phyloP scores from a whole-genome alignment of 1,139 yeast genomes.

The Candida sp. region DNA sequence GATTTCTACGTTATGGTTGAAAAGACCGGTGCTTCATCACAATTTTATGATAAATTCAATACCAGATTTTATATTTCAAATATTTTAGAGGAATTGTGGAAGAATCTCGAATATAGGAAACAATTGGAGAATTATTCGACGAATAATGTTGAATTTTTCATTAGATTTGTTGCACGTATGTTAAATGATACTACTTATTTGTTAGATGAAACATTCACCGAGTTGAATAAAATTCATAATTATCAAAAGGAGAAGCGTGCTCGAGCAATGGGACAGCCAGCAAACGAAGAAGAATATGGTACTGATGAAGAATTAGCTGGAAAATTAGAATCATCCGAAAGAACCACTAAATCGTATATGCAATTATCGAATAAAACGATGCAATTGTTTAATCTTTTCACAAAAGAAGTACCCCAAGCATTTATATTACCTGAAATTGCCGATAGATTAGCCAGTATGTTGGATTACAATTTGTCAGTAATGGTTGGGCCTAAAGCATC shows the following conservation, averaged over 20 bases:
- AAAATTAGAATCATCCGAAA: conserved; percentile 61
- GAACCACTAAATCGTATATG: conserved; percentile 78
- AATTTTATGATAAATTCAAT: conserved; percentile 94
- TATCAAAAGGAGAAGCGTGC: conserved; percentile 56
- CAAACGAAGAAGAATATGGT: conserved; percentile 48
- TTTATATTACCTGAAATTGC: conserved; percentile 89
- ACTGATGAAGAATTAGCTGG: conserved; percentile 56
- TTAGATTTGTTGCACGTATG: conserved; percentile 91
- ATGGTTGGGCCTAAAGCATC: conserved; percentile 95
- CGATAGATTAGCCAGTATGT: conserved; percentile 92
- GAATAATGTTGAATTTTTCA: conserved; percentile 73
- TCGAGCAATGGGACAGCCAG: conserved; percentile 35
- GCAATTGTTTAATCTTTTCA: conserved; percentile 73
- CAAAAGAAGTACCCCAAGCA: conserved; percentile 82
- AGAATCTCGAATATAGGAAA: conserved; percentile 59
- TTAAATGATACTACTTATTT: conserved; percentile 90
- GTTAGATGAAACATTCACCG: conserved; percentile 85
- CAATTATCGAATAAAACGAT: conserved; percentile 84
- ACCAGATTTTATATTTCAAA: conserved; percentile 83
- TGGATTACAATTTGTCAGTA: conserved; percentile 84
- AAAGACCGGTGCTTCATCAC: conserved; percentile 93
- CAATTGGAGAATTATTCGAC: conserved; percentile 69
- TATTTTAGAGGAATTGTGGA: conserved; percentile 83
- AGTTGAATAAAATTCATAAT: conserved; percentile 72
- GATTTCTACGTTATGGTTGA: conserved; percentile 94